phyloP scores from a whole-genome alignment of 2,329 filamentous ascomycete genomes.

The Coniella lustricola region DNA sequence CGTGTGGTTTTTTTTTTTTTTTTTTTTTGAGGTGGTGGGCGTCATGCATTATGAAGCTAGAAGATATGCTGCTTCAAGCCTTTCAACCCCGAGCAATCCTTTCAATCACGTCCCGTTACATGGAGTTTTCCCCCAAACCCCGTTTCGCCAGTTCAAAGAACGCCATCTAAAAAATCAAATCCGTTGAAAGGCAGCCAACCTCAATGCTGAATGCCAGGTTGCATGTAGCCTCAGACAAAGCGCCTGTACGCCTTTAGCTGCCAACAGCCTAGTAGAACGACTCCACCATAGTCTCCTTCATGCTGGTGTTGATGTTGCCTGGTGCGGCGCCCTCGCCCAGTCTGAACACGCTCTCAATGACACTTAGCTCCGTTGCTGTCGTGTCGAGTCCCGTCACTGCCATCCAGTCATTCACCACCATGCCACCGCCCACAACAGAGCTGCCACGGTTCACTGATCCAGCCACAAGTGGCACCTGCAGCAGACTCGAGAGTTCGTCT shows the following conservation, averaged over 20 bases:
- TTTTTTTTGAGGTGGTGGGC: too few species aligned
- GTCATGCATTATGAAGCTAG: too few species aligned
- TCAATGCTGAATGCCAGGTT: background rate
- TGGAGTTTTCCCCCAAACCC: too few species aligned
- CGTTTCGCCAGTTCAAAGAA: too few species aligned
- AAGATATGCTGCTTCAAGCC: too few species aligned
- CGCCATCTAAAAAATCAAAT: too few species aligned
- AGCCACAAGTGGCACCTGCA: slow-evolving; percentile 93
- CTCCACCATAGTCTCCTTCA: slow-evolving; percentile 99
- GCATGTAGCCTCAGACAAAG: background rate
- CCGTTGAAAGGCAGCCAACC: too few species aligned
- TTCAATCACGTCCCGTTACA: too few species aligned
- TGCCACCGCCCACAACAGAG: slow-evolving; percentile 90
- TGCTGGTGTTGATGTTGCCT: slow-evolving; percentile 68
- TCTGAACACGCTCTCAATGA: slow-evolving; percentile 93
- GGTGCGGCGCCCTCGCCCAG: slow-evolving; percentile 80
- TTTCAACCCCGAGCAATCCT: too few species aligned
- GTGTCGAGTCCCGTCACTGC: slow-evolving; percentile 90
- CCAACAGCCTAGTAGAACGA: slow-evolving; percentile 73
- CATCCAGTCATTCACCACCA: slow-evolving; percentile 98
- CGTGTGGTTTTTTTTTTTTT: too few species aligned
- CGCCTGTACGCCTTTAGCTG: background rate
- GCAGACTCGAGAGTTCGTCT: slow-evolving; percentile 86
- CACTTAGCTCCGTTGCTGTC: slow-evolving; percentile 93
- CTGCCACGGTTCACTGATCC: slow-evolving; percentile 90